Conservation (phyloP, 106 monocot genomes). For the Dendrobium huoshanense region DNA sequence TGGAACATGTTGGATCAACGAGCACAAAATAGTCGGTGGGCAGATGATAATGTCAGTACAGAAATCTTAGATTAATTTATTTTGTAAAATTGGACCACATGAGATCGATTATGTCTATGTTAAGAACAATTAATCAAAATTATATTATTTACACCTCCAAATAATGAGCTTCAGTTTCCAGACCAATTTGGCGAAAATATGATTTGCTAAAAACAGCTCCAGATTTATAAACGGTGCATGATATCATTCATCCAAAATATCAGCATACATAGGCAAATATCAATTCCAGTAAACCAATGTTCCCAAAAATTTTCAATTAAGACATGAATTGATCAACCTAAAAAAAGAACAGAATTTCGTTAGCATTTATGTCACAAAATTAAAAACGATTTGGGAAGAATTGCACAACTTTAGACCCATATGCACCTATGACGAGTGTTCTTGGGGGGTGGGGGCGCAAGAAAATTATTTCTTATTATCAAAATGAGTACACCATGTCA, state of each 20-base stretch:
- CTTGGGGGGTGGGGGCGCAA: too few species aligned
- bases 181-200: neutral
- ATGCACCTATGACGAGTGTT: too few species aligned
- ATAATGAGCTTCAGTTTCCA: neutral
- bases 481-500: too few species aligned
- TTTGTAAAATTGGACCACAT: neutral
- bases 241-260: neutral
- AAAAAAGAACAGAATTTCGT: too few species aligned
- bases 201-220: neutral
- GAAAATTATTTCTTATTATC: too few species aligned
- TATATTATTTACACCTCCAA: neutral
- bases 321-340: too few species aligned
- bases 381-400: too few species aligned
- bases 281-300: too few species aligned
- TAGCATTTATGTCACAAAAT: too few species aligned
- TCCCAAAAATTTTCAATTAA: too few species aligned
- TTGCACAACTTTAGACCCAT: too few species aligned
- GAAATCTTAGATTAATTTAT: neutral
- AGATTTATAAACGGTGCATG: neutral
- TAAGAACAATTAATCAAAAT: neutral
- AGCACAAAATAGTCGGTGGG: neutral
- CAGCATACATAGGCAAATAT: neutral
- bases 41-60: neutral
- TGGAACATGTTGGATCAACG: neutral
- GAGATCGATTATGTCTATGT: neutral